phyloP scores from a whole-genome alignment of 116 monocot genomes.

The Phalaenopsis hybrid region DNA sequence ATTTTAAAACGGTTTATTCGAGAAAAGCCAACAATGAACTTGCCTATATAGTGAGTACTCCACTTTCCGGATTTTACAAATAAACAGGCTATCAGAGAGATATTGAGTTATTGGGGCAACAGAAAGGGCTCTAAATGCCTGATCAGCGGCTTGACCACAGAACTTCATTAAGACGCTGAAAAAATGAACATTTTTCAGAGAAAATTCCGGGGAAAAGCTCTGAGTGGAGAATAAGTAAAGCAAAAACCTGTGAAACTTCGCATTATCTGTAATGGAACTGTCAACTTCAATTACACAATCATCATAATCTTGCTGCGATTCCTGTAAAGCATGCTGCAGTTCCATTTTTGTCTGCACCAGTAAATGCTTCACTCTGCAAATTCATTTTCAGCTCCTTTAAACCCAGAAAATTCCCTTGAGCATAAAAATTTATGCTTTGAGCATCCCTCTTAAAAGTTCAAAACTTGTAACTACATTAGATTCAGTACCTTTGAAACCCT shows the following conservation, averaged over 20 bases:
- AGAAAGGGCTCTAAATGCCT: slow-evolving; percentile 31
- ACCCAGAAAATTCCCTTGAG: not conserved
- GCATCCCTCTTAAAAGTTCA: not conserved
- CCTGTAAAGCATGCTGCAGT: slow-evolving; percentile 55
- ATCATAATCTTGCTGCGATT: slow-evolving; percentile 24
- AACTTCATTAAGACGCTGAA: slow-evolving; percentile 44
- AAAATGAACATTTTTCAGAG: not conserved
- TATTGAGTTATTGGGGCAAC: slow-evolving; percentile 15
- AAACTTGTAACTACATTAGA: not conserved
- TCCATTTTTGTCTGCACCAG: slow-evolving; percentile 65
- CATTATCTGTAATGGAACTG: slow-evolving; percentile 68
- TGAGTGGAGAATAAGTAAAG: not conserved
- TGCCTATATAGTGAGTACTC: slow-evolving; percentile 79
- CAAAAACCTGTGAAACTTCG: slow-evolving; percentile 70
- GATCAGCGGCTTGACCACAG: slow-evolving; percentile 38
- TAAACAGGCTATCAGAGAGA: slow-evolving; percentile 9
- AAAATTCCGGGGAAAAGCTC: not conserved
- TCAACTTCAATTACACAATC: slow-evolving; percentile 87
- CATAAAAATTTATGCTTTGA: not conserved
- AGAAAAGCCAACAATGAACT: not conserved
- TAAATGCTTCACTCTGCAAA: slow-evolving; percentile 76
- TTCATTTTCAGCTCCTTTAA: not conserved
- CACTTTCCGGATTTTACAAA: slow-evolving; percentile 49
- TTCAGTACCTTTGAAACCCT: not conserved
- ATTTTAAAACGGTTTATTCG: not conserved